Percentiles rank a stretch among this genome's conserved stretches.
Evolutionary conservation across 176 grass and related monocot genomes (phyloP).

Genomic region (Poa annua): DNA sequence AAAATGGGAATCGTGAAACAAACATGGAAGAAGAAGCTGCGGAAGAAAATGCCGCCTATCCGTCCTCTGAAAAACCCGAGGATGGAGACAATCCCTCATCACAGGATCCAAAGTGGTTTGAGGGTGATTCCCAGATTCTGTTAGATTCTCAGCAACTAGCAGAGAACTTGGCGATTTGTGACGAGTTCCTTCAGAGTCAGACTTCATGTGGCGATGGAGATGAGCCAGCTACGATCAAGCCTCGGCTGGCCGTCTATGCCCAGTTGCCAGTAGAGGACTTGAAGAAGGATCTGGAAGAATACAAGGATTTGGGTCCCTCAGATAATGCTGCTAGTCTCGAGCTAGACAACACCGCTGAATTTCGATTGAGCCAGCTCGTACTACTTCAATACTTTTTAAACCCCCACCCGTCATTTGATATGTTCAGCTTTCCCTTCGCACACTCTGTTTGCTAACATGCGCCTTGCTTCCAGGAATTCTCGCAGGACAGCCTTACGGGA

Average conservation of each 20-base stretch:
- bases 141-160: slow-evolving; percentile 85
- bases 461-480: slow-evolving; percentile 49
- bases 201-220: slow-evolving; percentile 61
- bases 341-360: slow-evolving; percentile 50
- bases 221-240: slow-evolving; percentile 45
- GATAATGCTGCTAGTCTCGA: slow-evolving; percentile 48
- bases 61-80: slow-evolving; percentile 51
- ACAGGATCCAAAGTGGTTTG: slow-evolving; percentile 72
- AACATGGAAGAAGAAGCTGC: slow-evolving; percentile 47
- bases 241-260: slow-evolving; percentile 63
- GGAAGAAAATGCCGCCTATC: slow-evolving; percentile 42
- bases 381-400: background rate
- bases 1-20: slow-evolving; percentile 41
- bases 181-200: slow-evolving; percentile 91
- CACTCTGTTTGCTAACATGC: background rate
- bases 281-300: slow-evolving; percentile 88
- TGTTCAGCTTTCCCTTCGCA: background rate
- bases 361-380: slow-evolving; percentile 89
- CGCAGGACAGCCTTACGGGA: slow-evolving; percentile 73
- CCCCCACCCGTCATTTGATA: background rate
- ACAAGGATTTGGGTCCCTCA: slow-evolving; percentile 43
- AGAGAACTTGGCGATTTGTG: slow-evolving; percentile 67
- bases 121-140: slow-evolving; percentile 76
- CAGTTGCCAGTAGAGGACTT: slow-evolving; percentile 66
- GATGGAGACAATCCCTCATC: slow-evolving; percentile 50